These are phyloP conservation scores for Lipomyces sp. DNA, from an alignment of 805 yeast species.

Conservation along the genomic window DNA sequence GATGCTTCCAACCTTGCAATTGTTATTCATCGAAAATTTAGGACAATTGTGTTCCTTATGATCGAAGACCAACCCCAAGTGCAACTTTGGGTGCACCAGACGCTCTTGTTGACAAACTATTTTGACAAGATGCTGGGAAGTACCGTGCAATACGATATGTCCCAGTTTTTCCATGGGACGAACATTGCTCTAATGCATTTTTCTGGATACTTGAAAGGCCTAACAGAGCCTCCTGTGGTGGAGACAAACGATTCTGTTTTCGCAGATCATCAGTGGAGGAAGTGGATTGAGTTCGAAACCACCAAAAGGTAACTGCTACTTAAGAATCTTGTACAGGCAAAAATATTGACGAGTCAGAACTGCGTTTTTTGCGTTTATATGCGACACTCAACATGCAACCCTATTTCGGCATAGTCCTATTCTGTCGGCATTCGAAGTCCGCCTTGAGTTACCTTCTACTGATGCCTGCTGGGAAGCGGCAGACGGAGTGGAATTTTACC, in stretches of 20 bases:
- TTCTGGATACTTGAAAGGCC: conserved; percentile 43
- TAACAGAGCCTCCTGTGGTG: conserved; percentile 36
- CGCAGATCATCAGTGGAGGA: conserved; percentile 47
- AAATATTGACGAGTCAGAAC: conserved; percentile 39
- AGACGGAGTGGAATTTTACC: conserved; percentile 32
- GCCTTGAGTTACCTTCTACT: conserved; percentile 53
- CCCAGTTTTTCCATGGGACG: conserved; percentile 45
- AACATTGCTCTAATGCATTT: conserved; percentile 42
- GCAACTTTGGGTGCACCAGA: conserved; percentile 43
- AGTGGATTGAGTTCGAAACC: conserved; percentile 55
- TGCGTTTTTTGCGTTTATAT: conserved; percentile 50
- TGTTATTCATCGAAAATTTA: conserved; percentile 38
- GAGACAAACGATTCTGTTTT: conserved; percentile 29
- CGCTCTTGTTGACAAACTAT: conserved; percentile 41
- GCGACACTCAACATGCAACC: conserved; percentile 51
- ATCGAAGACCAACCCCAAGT: conserved; percentile 41
- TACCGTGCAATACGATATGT: conserved; percentile 42
- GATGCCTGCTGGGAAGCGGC: conserved; percentile 53
- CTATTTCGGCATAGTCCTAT: conserved; percentile 46
- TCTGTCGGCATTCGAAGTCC: conserved; percentile 52
- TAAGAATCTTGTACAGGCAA: background rate
- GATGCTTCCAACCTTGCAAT: conserved; percentile 41
- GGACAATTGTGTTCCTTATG: conserved; percentile 44
- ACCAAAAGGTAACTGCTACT: conserved; percentile 43
- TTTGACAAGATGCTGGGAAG: conserved; percentile 44